A percentile compares a stretch with the other conserved stretches of the same genome.
phyloP scores from a whole-genome alignment of 75 land plant species.

The Azolla pinnata region DNA sequence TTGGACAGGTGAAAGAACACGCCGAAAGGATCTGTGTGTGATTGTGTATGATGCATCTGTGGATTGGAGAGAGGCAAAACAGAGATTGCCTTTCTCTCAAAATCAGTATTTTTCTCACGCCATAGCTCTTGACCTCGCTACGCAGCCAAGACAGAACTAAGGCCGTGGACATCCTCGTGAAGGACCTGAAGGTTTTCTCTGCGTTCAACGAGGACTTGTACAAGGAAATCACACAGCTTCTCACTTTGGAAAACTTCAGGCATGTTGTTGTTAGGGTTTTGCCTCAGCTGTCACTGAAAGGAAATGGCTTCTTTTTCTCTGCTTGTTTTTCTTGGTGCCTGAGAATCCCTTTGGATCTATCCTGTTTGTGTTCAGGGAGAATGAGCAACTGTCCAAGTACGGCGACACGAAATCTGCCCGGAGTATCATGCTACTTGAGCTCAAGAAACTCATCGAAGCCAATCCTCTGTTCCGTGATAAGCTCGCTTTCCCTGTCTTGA shows the following conservation, averaged over 20 bases:
- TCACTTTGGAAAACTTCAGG: conserved; percentile 75
- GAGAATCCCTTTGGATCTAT: not conserved
- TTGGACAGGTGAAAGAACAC: conserved; percentile 32
- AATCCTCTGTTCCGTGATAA: conserved; percentile 78
- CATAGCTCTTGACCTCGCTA: not conserved
- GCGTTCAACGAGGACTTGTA: conserved; percentile 71
- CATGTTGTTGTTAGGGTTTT: no score
- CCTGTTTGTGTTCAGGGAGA: conserved; percentile 35
- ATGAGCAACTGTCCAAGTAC: conserved; percentile 76
- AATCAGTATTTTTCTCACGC: not conserved
- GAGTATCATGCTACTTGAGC: conserved; percentile 63
- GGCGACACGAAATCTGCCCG: conserved; percentile 84
- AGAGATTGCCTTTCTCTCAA: not conserved
- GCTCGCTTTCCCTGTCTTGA: conserved; percentile 49
- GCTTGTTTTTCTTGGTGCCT: not conserved
- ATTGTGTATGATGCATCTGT: not conserved
- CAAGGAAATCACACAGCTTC: conserved; percentile 73
- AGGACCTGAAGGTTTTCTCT: conserved; percentile 65
- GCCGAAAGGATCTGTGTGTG: not conserved
- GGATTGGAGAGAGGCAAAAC: not conserved
- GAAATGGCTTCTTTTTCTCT: no score
- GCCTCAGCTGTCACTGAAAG: no score
- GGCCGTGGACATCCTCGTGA: conserved; percentile 75
- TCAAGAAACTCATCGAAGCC: conserved; percentile 72
- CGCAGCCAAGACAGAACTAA: conserved; percentile 60